phyloP scores from a whole-genome alignment of 805 yeast genomes.

The Lachancea fermentati region DNA sequence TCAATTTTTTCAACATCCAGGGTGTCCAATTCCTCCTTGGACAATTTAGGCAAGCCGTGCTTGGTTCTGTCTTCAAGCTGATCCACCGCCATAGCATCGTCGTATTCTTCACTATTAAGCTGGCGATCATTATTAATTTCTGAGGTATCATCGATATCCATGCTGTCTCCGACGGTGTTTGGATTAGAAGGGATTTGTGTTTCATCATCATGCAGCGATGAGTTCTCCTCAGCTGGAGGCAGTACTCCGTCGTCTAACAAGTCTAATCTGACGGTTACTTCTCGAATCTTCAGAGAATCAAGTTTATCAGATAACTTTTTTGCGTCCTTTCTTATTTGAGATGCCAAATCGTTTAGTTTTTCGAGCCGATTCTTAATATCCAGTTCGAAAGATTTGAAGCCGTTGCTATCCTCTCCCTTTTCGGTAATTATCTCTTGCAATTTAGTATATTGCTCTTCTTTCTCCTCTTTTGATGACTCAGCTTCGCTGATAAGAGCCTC shows the following conservation, averaged over 20 bases:
- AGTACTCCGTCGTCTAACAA: constrained; percentile 12
- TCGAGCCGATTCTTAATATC: constrained; percentile 62
- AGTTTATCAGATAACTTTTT: constrained; percentile 38
- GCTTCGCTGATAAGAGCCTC: constrained; percentile 33
- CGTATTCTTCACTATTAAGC: neutral
- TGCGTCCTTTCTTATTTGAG: constrained; percentile 37
- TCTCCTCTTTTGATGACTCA: constrained; percentile 33
- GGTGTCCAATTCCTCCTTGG: constrained; percentile 45
- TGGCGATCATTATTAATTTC: neutral
- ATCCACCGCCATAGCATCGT: constrained; percentile 27
- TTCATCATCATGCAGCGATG: neutral
- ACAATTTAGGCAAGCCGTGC: constrained; percentile 36
- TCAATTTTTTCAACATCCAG: constrained; percentile 46
- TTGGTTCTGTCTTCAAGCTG: constrained; percentile 20
- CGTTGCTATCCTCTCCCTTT: constrained; percentile 43
- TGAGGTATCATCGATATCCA: constrained; percentile 3
- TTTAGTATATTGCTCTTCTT: constrained; percentile 37
- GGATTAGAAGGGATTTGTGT: neutral
- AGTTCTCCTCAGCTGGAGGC: neutral
- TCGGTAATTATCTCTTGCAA: constrained; percentile 38
- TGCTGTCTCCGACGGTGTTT: neutral
- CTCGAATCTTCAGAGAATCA: constrained; percentile 44
- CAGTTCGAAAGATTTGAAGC: constrained; percentile 57
- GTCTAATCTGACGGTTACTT: constrained; percentile 36
- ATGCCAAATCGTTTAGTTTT: constrained; percentile 40